Conservation (phyloP, 805 yeast genomes). For the Wickerhamomyces ciferrii region DNA sequence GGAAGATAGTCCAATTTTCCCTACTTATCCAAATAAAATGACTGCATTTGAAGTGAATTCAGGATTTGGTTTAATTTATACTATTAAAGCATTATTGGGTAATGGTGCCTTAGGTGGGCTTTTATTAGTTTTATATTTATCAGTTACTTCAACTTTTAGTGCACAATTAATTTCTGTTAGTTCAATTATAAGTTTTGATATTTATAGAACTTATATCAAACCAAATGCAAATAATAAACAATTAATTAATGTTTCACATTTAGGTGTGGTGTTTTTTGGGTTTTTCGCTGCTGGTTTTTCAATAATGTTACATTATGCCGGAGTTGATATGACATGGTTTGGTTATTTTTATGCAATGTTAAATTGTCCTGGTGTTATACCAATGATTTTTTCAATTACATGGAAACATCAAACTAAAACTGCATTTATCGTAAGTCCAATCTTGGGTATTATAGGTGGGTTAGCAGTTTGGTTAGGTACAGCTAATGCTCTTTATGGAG, state of each 20-base stretch:
- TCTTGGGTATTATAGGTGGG: slow-evolving; percentile 26
- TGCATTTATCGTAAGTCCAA: slow-evolving; percentile 28
- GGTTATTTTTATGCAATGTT: slow-evolving; percentile 30
- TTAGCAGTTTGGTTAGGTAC: slow-evolving; percentile 27
- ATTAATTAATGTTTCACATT: slow-evolving; percentile 28
- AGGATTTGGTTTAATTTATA: slow-evolving; percentile 31
- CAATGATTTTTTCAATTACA: slow-evolving; percentile 28
- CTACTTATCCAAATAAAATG: slow-evolving; percentile 35
- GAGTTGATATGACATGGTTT: slow-evolving; percentile 21
- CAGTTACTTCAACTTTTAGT: slow-evolving; percentile 35
- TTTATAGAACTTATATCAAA: slow-evolving; percentile 30
- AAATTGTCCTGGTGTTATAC: slow-evolving; percentile 34
- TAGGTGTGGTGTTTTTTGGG: slow-evolving; percentile 32
- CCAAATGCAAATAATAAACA: slow-evolving; percentile 31
- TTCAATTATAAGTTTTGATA: slow-evolving; percentile 32
- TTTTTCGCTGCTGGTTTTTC: slow-evolving; percentile 32
- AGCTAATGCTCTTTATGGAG: slow-evolving; percentile 25
- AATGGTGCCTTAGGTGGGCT: slow-evolving; percentile 33
- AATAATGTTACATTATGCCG: slow-evolving; percentile 27
- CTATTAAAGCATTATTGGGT: slow-evolving; percentile 41
- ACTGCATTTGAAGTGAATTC: slow-evolving; percentile 30
- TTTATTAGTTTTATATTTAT: slow-evolving; percentile 32
- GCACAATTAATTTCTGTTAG: slow-evolving; percentile 37
- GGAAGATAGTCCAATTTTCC: slow-evolving; percentile 22
- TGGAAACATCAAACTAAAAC: slow-evolving; percentile 26